A percentile compares a stretch with the other conserved stretches of the same genome.
Evolutionary conservation across 2,329 filamentous ascomycete genomes (phyloP).

Genomic region (Shiraia sp.): DNA sequence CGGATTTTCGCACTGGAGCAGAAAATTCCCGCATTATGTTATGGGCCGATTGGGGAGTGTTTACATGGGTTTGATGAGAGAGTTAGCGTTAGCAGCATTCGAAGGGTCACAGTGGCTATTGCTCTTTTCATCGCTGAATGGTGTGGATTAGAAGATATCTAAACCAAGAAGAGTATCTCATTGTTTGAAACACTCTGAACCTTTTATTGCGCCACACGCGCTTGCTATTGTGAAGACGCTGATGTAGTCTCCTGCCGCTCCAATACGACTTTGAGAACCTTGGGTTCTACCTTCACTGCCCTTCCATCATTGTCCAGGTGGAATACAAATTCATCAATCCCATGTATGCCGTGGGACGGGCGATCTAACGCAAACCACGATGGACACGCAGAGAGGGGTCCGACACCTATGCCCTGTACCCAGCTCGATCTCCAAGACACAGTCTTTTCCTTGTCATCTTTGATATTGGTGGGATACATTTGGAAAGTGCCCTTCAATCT

Average conservation of each 20-base stretch:
- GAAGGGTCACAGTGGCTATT: slow-evolving; percentile 19
- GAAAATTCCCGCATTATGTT: slow-evolving; percentile 24
- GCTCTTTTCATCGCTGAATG: slow-evolving; percentile 24
- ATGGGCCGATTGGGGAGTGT: slow-evolving; percentile 19
- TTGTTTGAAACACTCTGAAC: background rate
- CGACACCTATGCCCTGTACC: slow-evolving; percentile 1
- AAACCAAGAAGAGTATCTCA: too few relatives aligned
- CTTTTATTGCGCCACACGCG: background rate
- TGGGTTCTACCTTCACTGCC: slow-evolving; percentile 7
- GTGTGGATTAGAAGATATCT: slow-evolving; percentile 19
- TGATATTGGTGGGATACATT: slow-evolving; percentile 13
- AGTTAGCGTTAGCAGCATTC: slow-evolving; percentile 22
- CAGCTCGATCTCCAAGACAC: slow-evolving; percentile 10
- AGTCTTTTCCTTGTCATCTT: slow-evolving; percentile 4
- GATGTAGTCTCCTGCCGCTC: too few relatives aligned
- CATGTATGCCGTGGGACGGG: slow-evolving; percentile 9
- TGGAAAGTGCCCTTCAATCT: slow-evolving; percentile 3
- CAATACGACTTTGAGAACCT: slow-evolving; percentile 7
- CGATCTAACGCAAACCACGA: slow-evolving; percentile 13
- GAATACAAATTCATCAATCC: slow-evolving; percentile 11
- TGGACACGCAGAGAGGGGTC: slow-evolving; percentile 13
- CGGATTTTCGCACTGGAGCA: slow-evolving; percentile 22
- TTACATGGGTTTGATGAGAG: slow-evolving; percentile 23
- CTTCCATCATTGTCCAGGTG: slow-evolving; percentile 7
- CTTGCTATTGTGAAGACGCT: too few relatives aligned